These are phyloP conservation scores for Vigna nakashimae DNA, from an alignment of 306 rosid genomes.

Conservation along the genomic window DNA sequence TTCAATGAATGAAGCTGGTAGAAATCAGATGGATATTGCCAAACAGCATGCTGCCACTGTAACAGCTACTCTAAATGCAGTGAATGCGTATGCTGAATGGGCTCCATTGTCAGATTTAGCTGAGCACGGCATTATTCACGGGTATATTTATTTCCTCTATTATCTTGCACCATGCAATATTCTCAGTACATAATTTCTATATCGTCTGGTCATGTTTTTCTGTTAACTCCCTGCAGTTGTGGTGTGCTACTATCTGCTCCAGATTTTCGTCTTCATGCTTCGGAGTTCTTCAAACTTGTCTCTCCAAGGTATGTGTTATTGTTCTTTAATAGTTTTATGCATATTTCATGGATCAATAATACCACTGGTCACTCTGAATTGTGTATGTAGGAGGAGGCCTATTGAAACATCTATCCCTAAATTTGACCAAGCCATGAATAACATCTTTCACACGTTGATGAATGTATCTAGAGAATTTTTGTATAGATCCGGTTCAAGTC, in stretches of 20 bases:
- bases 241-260: slow-evolving; percentile 89
- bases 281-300: slow-evolving; percentile 93
- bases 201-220: slow-evolving; percentile 34
- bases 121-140: slow-evolving; percentile 84
- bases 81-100: slow-evolving; percentile 98
- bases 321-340: slow-evolving; percentile 21
- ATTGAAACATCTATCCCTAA: slow-evolving; percentile 69
- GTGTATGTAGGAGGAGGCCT: slow-evolving; percentile 80
- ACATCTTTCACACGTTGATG: slow-evolving; percentile 75
- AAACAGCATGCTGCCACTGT: slow-evolving; percentile 87
- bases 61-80: slow-evolving; percentile 79
- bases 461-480: slow-evolving; percentile 81
- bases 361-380: slow-evolving; percentile 38
- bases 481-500: slow-evolving; percentile 58
- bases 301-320: slow-evolving; percentile 72
- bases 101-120: slow-evolving; percentile 95
- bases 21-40: slow-evolving; percentile 73
- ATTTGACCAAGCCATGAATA: slow-evolving; percentile 79
- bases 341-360: slow-evolving; percentile 23
- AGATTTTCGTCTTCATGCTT: slow-evolving; percentile 94
- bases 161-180: slow-evolving; percentile 35
- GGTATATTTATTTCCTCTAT: slow-evolving; percentile 63
- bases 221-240: slow-evolving; percentile 65
- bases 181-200: slow-evolving; percentile 41
- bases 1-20: slow-evolving; percentile 78